phyloP scores from a whole-genome alignment of 2,329 filamentous ascomycete species.

The Aspergillus glaucus region DNA sequence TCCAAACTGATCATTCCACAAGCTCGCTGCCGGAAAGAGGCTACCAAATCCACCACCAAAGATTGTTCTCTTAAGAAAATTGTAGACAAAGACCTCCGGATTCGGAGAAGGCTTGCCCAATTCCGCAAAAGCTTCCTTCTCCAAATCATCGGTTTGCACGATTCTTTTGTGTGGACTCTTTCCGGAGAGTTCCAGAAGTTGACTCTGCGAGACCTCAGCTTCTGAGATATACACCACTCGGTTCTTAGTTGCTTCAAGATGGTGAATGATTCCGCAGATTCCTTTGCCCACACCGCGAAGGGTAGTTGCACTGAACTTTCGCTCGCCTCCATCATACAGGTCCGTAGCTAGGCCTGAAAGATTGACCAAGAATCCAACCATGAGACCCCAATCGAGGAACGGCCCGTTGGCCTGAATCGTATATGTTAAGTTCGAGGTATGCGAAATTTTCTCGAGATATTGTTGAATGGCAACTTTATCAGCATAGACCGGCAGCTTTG shows the following conservation, averaged over 20 bases:
- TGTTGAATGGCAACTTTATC: constrained; percentile 25
- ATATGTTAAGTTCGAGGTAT: constrained; percentile 21
- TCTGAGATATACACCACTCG: constrained; percentile 43
- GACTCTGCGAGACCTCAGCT: constrained; percentile 40
- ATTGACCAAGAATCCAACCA: constrained; percentile 41
- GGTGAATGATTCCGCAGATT: constrained; percentile 44
- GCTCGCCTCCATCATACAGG: constrained; percentile 48
- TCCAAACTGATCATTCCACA: constrained; percentile 37
- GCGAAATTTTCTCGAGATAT: constrained; percentile 17
- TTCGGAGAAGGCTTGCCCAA: constrained; percentile 24
- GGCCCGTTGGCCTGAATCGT: constrained; percentile 25
- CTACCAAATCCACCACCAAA: constrained; percentile 28
- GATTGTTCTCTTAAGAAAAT: constrained; percentile 25
- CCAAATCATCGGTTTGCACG: constrained; percentile 20
- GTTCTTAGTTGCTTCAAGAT: constrained; percentile 52
- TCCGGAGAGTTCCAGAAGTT: constrained; percentile 27
- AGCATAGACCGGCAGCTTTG: constrained; percentile 24
- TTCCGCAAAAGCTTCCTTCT: constrained; percentile 22
- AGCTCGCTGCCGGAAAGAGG: constrained; percentile 17
- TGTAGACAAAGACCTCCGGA: constrained; percentile 12
- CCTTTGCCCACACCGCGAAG: constrained; percentile 44
- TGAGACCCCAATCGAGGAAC: constrained; percentile 30
- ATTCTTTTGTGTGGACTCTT: constrained; percentile 18
- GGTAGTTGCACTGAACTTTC: constrained; percentile 44
- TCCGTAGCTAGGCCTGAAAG: constrained; percentile 25